Evolutionary conservation across 495 filamentous ascomycete genomes (phyloP), one percentile per base, ranked within the genome.

Genomic region (Cercophora newfieldiana): DNA sequence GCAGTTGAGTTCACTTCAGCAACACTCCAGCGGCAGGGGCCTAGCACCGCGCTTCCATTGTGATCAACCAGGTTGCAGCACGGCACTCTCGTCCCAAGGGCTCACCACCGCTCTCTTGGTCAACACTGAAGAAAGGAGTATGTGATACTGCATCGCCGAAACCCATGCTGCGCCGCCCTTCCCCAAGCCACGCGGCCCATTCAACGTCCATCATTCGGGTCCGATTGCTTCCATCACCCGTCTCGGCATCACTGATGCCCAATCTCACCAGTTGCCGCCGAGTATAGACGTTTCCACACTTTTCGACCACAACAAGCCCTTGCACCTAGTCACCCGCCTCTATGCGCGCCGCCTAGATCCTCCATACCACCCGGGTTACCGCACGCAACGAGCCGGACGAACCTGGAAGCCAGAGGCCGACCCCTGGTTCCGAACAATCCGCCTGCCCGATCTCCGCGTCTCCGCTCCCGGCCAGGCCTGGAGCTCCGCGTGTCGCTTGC

Each of bases 71-170:
- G 30, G 30, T 33, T 44, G 37, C 37, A 44, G 37, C n/a, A n/a
- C n/a, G 37, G 10, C 37, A 14, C 18, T 44, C n/a, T n/a, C n/a
- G n/a, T n/a, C n/a, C n/a, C n/a, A n/a, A n/a, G 37, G 37, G 37
- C 37, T 44, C 37, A 44, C 37, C 12, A 44, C 50, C 25, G 50
- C 50, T 26, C 25, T 53, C n/a, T n/a, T n/a, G n/a, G 50, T 53
- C 50, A 53, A 53, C 50, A 53, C 14, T 26, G 50, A 57, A n/a
- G 21, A 28, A 24, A 4, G 4, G 4, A n/a, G n/a, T n/a, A n/a
- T 44, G 54, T 57, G 30, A 57, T 30, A 57, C 54, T 56, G 54
- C 54, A 57, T 57, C 22, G 54, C 26, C 54, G 26, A 30, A n/a
- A 19, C 26, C 25, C 54, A 57, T 57, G 54, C 54, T 31, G 54